phyloP scores from a whole-genome alignment of 176 grass and related monocot genomes.

The Canna indica region DNA sequence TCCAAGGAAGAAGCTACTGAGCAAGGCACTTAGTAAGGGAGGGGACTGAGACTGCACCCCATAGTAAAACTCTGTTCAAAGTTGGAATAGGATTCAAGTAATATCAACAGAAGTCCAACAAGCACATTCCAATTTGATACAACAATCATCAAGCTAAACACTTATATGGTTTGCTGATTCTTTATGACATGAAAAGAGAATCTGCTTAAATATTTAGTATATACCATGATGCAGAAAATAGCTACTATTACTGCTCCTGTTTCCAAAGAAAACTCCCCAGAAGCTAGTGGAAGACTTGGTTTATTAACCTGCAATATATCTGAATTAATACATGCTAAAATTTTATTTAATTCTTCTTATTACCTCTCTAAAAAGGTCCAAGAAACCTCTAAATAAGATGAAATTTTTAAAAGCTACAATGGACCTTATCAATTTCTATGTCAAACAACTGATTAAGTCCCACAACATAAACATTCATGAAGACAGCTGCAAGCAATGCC shows the following conservation, averaged over 20 bases:
- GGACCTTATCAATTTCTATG: slow-evolving; percentile 74
- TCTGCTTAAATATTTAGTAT: background rate
- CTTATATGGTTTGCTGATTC: background rate
- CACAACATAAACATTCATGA: slow-evolving; percentile 86
- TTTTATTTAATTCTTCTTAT: background rate
- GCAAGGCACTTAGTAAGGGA: slow-evolving; percentile 46
- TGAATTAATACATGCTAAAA: background rate
- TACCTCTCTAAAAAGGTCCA: background rate
- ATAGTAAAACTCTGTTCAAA: slow-evolving; percentile 54
- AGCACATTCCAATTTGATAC: too few relatives aligned
- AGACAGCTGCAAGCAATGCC: slow-evolving; percentile 60
- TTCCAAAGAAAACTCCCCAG: slow-evolving; percentile 50
- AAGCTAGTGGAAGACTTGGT: slow-evolving; percentile 61
- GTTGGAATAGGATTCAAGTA: background rate
- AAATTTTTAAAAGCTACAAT: background rate
- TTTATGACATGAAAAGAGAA: background rate
- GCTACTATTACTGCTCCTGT: slow-evolving; percentile 42
- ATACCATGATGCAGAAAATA: slow-evolving; percentile 47
- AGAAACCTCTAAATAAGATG: background rate
- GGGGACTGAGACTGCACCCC: slow-evolving; percentile 43
- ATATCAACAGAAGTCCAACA: too few relatives aligned
- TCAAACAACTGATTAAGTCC: slow-evolving; percentile 77
- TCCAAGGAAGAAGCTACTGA: slow-evolving; percentile 79
- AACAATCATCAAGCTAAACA: background rate
- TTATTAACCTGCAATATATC: slow-evolving; percentile 54